A percentile compares a stretch with the other conserved stretches of the same genome.
phyloP scores from a whole-genome alignment of 1,139 yeast genomes.

The Yamadazyma mexicana region DNA sequence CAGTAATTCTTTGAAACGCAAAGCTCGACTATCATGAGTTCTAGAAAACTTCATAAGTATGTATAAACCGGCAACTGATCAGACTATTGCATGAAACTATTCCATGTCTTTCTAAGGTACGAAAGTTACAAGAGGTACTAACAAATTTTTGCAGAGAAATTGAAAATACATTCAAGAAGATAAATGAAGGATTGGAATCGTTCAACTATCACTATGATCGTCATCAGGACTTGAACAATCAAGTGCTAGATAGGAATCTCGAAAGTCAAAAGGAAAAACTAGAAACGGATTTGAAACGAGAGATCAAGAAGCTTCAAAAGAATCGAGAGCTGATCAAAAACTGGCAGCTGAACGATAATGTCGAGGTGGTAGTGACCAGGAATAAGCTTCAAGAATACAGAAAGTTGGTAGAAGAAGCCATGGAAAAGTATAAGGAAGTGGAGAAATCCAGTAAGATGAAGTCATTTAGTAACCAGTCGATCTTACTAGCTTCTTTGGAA shows the following conservation, averaged over 20 bases:
- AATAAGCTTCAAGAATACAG: slow-evolving; percentile 43
- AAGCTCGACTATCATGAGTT: slow-evolving; percentile 18
- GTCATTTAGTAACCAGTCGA: slow-evolving; percentile 48
- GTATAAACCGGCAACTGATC: too few species aligned
- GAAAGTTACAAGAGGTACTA: too few species aligned
- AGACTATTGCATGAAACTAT: not conserved
- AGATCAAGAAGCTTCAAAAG: slow-evolving; percentile 92
- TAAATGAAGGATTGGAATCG: slow-evolving; percentile 86
- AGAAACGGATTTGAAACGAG: slow-evolving; percentile 90
- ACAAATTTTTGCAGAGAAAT: slow-evolving; percentile 55
- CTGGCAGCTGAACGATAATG: slow-evolving; percentile 61
- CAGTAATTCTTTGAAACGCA: not conserved
- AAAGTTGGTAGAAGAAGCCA: slow-evolving; percentile 46
- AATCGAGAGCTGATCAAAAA: slow-evolving; percentile 93
- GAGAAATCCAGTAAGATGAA: slow-evolving; percentile 48
- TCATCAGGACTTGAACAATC: slow-evolving; percentile 40
- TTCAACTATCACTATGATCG: slow-evolving; percentile 56
- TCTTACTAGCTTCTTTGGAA: slow-evolving; percentile 46
- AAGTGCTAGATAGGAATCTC: slow-evolving; percentile 61
- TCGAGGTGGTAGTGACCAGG: slow-evolving; percentile 44
- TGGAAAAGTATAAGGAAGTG: slow-evolving; percentile 50
- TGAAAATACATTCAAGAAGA: slow-evolving; percentile 93
- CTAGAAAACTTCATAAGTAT: slow-evolving; percentile 50
- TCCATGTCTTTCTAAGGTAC: too few species aligned
- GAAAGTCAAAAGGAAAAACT: slow-evolving; percentile 94